These are phyloP conservation scores for Calocybe indica DNA, from an alignment of 768 basidiomycete genomes.

Conservation along the genomic window DNA sequence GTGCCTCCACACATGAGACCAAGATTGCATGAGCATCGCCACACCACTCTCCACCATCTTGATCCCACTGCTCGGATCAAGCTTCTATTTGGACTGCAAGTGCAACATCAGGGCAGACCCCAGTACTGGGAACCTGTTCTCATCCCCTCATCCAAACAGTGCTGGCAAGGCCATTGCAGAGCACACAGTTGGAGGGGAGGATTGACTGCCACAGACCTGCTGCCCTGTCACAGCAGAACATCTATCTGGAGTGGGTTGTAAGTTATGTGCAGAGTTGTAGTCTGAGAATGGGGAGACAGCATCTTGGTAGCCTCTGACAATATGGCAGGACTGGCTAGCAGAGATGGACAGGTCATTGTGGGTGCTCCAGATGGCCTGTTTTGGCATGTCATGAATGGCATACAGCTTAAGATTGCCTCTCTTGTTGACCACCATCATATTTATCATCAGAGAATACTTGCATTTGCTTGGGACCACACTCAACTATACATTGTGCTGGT, in stretches of 20 bases:
- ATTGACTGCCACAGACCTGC: no score
- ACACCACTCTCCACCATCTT: not conserved
- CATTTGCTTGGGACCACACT: conserved; percentile 27
- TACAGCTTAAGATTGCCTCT: conserved; percentile 73
- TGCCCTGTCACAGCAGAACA: no score
- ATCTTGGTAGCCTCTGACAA: conserved; percentile 16
- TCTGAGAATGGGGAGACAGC: conserved; percentile 1
- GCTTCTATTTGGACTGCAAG: not conserved
- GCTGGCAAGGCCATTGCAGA: conserved; percentile 10
- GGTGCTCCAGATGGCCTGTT: conserved; percentile 66
- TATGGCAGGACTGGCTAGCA: conserved; percentile 45
- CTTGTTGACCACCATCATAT: conserved; percentile 71
- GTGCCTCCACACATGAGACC: not conserved
- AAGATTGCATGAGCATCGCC: no score
- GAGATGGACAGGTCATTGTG: conserved; percentile 63
- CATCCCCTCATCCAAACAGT: conserved; percentile 49
- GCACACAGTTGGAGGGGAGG: no score
- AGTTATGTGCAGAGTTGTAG: no score
- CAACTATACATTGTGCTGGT: conserved; percentile 27
- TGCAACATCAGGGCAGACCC: not conserved
- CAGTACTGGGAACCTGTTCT: conserved; percentile 51
- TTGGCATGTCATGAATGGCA: conserved; percentile 63
- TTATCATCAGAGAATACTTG: conserved; percentile 35
- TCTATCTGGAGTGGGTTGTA: no score
- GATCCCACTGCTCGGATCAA: not conserved